Percentiles rank a stretch among this genome's conserved stretches.
phyloP scores from a whole-genome alignment of 2,329 filamentous ascomycete species.

The Alternaria angustiovoidea region DNA sequence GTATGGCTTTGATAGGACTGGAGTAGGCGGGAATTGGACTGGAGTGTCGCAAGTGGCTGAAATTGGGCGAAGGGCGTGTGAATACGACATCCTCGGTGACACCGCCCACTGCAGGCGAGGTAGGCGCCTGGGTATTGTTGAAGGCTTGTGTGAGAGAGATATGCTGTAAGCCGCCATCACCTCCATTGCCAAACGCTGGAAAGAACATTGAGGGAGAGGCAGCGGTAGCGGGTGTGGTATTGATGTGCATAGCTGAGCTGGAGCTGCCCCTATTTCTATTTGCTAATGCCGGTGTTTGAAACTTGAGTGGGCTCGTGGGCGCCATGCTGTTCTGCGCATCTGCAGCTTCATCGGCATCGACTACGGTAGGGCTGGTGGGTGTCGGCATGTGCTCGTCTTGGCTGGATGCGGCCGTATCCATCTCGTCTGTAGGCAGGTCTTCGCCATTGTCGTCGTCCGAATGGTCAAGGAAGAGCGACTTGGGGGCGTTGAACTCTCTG shows the following conservation, averaged over 20 bases:
- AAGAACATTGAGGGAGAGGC: constrained; percentile 47
- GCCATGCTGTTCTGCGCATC: constrained; percentile 25
- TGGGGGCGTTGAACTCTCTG: constrained; percentile 15
- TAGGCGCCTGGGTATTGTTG: constrained; percentile 55
- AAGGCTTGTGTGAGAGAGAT: constrained; percentile 58
- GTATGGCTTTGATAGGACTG: constrained; percentile 48
- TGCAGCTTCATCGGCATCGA: constrained; percentile 37
- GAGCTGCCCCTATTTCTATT: constrained; percentile 51
- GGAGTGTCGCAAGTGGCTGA: constrained; percentile 45
- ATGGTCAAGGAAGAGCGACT: constrained; percentile 33
- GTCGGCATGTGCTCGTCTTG: constrained; percentile 33
- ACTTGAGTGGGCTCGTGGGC: constrained; percentile 45
- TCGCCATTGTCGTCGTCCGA: constrained; percentile 22
- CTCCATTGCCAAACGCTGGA: constrained; percentile 38
- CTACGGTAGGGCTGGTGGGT: constrained; percentile 42
- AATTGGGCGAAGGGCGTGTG: constrained; percentile 57
- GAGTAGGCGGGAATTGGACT: constrained; percentile 50
- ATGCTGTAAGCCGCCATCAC: constrained; percentile 28
- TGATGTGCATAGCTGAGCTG: constrained; percentile 49
- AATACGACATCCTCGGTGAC: constrained; percentile 55
- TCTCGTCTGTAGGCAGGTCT: constrained; percentile 28
- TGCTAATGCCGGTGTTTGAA: constrained; percentile 54
- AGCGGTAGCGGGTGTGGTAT: constrained; percentile 53
- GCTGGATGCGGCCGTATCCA: constrained; percentile 36
- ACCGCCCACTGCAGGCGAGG: constrained; percentile 52